Conservation (phyloP, 23 red algal species). For the Gracilariopsis chorda region DNA sequence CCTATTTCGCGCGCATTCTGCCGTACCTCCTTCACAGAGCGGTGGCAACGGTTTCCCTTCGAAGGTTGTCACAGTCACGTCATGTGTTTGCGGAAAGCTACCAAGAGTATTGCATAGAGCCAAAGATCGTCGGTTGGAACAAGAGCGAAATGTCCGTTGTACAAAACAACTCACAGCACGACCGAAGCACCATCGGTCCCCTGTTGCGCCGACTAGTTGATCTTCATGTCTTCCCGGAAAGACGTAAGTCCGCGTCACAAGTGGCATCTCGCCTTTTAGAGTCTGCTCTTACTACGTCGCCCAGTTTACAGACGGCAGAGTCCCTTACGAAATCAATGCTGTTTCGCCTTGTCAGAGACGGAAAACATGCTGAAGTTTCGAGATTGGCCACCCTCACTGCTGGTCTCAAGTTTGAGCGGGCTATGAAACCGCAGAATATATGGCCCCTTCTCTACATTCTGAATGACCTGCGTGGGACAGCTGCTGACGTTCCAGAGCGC, state of each 20-base stretch:
- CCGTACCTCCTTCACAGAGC: too few relatives aligned
- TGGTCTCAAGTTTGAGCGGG: slow-evolving; percentile 46
- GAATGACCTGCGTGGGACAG: slow-evolving; percentile 47
- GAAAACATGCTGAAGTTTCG: slow-evolving; percentile 30
- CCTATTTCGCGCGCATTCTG: too few relatives aligned
- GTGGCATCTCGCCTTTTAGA: slow-evolving; percentile 44
- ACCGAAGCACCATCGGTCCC: slow-evolving; percentile 9
- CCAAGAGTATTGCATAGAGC: too few relatives aligned
- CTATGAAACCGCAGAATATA: slow-evolving; percentile 6
- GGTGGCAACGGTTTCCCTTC: too few relatives aligned
- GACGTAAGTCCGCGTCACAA: slow-evolving; percentile 31
- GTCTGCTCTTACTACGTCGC: slow-evolving; percentile 56
- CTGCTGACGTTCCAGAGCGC: slow-evolving; percentile 4
- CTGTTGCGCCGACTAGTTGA: slow-evolving; percentile 28
- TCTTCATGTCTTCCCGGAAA: slow-evolving; percentile 25
- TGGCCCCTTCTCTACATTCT: slow-evolving; percentile 64
- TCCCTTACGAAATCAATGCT: slow-evolving; percentile 49
- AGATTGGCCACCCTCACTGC: slow-evolving; percentile 30
- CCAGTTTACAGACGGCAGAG: slow-evolving; percentile 54
- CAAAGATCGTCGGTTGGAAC: background rate
- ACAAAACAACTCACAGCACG: background rate
- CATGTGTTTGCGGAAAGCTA: too few relatives aligned
- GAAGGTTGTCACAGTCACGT: too few relatives aligned
- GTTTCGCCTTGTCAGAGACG: slow-evolving; percentile 51
- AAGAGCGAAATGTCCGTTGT: background rate